Evolutionary conservation across 2,329 filamentous ascomycete species (phyloP).

Genomic region (Fusarium pilosicola): DNA sequence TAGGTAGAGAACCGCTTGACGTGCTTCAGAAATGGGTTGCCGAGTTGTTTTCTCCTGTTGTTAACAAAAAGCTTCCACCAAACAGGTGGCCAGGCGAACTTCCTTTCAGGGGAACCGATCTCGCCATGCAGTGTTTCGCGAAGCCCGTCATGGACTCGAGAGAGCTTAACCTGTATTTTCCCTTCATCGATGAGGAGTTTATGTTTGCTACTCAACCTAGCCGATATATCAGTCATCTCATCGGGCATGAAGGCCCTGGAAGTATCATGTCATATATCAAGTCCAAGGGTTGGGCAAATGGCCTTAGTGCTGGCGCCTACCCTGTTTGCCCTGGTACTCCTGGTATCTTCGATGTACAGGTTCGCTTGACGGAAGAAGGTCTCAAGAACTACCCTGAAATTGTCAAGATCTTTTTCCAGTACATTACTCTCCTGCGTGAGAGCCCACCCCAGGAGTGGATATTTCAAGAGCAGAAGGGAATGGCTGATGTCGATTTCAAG

Average conservation of each 20-base stretch:
- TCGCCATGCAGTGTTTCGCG: slow-evolving; percentile 79
- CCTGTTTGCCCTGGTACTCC: slow-evolving; percentile 80
- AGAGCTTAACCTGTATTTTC: slow-evolving; percentile 82
- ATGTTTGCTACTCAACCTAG: slow-evolving; percentile 84
- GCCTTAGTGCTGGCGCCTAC: slow-evolving; percentile 79
- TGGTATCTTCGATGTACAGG: slow-evolving; percentile 80
- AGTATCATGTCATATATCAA: slow-evolving; percentile 93
- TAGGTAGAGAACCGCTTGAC: slow-evolving; percentile 84
- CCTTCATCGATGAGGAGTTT: slow-evolving; percentile 84
- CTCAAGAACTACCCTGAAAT: slow-evolving; percentile 85
- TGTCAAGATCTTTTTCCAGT: slow-evolving; percentile 87
- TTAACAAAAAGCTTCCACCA: slow-evolving; percentile 79
- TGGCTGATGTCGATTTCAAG: slow-evolving; percentile 93
- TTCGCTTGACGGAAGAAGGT: slow-evolving; percentile 84
- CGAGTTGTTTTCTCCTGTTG: slow-evolving; percentile 82
- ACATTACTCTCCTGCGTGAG: slow-evolving; percentile 86
- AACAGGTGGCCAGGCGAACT: slow-evolving; percentile 65
- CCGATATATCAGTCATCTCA: slow-evolving; percentile 86
- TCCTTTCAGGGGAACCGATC: slow-evolving; percentile 60
- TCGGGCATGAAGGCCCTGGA: slow-evolving; percentile 92
- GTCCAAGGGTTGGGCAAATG: slow-evolving; percentile 88
- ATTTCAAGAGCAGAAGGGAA: slow-evolving; percentile 87
- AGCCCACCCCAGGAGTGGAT: slow-evolving; percentile 89
- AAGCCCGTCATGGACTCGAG: slow-evolving; percentile 92
- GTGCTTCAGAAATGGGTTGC: slow-evolving; percentile 84